A percentile compares a stretch with the other conserved stretches of the same genome.
Evolutionary conservation across 768 basidiomycete genomes (phyloP).

Genomic region (Kwoniella sp.): DNA sequence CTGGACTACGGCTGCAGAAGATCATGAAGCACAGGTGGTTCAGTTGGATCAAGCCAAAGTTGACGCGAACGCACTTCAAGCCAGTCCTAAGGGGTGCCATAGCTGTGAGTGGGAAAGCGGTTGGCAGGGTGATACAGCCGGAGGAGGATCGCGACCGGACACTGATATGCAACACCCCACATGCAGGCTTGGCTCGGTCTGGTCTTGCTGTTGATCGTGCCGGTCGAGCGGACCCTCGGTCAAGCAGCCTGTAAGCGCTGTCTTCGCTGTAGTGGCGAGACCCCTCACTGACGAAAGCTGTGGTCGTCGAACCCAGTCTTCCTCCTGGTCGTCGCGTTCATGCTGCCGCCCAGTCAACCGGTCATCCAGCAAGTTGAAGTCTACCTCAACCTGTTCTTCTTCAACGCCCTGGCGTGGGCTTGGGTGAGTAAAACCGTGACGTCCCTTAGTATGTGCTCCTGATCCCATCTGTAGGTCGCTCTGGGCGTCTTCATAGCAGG

Average conservation of each 20-base stretch:
- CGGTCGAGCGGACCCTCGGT: constrained; percentile 29
- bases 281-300: no score
- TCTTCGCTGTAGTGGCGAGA: not conserved
- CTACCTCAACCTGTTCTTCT: constrained; percentile 42
- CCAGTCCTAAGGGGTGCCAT: constrained; percentile 41
- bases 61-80: constrained; percentile 34
- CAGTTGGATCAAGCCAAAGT: constrained; percentile 32
- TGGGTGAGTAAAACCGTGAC: constrained; percentile 34
- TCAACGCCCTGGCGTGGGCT: constrained; percentile 40
- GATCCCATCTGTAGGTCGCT: constrained; percentile 11
- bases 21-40: constrained; percentile 32
- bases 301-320: no score
- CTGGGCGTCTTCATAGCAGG: constrained; percentile 41
- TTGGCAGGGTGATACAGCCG: no score
- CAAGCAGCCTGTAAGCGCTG: constrained; percentile 41
- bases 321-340: constrained; percentile 39
- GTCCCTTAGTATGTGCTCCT: not conserved
- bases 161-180: not conserved
- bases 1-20: constrained; percentile 4
- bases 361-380: constrained; percentile 42
- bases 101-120: constrained; percentile 24
- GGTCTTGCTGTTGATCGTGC: constrained; percentile 35
- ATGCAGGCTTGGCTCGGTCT: constrained; percentile 45
- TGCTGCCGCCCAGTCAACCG: constrained; percentile 40
- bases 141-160: no score